Conservation (phyloP, 192 early-diverging fungal species). For the Entrophospora sp. region DNA sequence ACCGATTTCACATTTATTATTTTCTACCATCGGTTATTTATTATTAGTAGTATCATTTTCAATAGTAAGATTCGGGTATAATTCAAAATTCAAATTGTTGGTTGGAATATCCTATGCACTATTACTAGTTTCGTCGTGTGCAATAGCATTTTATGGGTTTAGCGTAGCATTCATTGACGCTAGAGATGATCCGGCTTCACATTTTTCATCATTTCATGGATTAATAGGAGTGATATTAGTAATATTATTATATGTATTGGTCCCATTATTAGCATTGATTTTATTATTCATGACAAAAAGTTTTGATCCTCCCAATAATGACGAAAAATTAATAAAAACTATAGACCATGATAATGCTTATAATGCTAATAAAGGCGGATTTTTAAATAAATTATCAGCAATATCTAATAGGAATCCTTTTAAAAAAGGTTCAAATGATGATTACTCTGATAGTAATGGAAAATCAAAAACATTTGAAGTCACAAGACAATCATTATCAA, state of each 20-base stretch:
- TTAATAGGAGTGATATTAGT: background rate
- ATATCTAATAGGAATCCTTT: no score
- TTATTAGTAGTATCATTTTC: background rate
- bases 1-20: background rate
- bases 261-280: background rate
- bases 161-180: background rate
- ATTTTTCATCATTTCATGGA: background rate
- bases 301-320: no score
- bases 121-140: background rate
- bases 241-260: background rate
- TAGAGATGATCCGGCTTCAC: background rate
- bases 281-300: no score
- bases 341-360: background rate
- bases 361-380: background rate
- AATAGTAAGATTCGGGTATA: conserved; percentile 12
- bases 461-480: conserved; percentile 7
- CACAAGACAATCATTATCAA: background rate
- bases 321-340: background rate
- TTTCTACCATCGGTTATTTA: background rate
- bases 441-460: background rate
- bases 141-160: conserved; percentile 2
- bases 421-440: no score
- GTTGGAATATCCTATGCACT: background rate
- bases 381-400: no score
- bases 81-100: background rate